phyloP scores from a whole-genome alignment of 768 basidiomycete species.

The Rhizopogon vinicolor region DNA sequence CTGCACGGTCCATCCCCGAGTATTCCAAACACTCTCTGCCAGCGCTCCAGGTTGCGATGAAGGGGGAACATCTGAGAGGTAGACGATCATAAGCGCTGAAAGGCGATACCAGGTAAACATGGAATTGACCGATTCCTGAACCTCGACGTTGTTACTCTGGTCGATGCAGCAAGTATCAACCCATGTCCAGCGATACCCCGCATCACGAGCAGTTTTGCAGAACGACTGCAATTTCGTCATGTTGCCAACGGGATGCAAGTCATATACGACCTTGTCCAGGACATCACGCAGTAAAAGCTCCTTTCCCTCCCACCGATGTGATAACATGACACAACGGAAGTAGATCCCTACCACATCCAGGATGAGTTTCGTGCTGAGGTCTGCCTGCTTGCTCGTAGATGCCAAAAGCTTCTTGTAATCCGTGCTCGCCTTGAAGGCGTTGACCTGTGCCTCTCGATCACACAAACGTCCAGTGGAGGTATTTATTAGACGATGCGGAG shows the following conservation, averaged over 20 bases:
- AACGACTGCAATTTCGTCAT: neutral
- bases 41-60: neutral
- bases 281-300: neutral
- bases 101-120: neutral
- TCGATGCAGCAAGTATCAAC: neutral
- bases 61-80: neutral
- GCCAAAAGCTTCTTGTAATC: neutral
- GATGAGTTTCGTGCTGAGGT: neutral
- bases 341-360: neutral
- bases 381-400: too few relatives aligned
- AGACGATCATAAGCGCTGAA: neutral
- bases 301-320: neutral
- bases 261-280: neutral
- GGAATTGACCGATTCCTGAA: neutral
- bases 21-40: conserved; percentile 10
- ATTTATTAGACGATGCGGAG: neutral
- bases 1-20: conserved; percentile 23
- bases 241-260: neutral
- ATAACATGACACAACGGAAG: neutral
- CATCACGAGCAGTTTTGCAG: neutral
- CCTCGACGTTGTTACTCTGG: neutral
- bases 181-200: neutral
- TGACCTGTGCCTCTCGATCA: neutral
- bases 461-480: neutral
- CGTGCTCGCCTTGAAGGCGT: neutral